Evolutionary conservation across 2,329 filamentous ascomycete species (phyloP).

Genomic region (Raffaelea deltoideospora): DNA sequence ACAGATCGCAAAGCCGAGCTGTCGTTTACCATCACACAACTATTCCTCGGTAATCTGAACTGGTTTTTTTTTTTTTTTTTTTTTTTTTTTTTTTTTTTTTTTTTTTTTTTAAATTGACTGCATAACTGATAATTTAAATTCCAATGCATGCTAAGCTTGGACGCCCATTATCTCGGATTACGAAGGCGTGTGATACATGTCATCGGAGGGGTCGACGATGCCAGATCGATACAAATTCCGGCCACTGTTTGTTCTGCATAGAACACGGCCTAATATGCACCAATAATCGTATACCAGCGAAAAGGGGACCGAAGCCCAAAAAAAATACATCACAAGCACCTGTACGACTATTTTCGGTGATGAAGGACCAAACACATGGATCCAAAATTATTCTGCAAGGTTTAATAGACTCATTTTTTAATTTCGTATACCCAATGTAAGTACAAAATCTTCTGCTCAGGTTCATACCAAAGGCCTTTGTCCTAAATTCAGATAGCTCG

Average conservation of each 20-base stretch:
- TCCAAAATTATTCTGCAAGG: background rate
- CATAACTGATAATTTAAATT: background rate
- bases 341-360: background rate
- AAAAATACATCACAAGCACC: background rate
- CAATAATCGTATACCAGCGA: conserved; percentile 1
- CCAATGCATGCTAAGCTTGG: background rate
- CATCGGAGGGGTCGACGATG: conserved; percentile 1
- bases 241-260: background rate
- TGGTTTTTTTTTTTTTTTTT: background rate
- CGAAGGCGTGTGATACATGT: conserved; percentile 3
- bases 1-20: too few relatives aligned
- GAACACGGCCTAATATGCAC: background rate
- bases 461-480: background rate
- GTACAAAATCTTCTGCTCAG: background rate
- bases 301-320: conserved; percentile 2
- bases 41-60: background rate
- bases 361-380: conserved; percentile 1
- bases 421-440: conserved; percentile 7
- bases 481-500: background rate
- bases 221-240: background rate
- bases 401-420: conserved; percentile 2
- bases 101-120: background rate
- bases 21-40: too few relatives aligned
- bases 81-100: background rate
- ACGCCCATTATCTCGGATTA: background rate